phyloP scores from a whole-genome alignment of 1,284 basidiomycete species.

The Papiliotrema flavescens region DNA sequence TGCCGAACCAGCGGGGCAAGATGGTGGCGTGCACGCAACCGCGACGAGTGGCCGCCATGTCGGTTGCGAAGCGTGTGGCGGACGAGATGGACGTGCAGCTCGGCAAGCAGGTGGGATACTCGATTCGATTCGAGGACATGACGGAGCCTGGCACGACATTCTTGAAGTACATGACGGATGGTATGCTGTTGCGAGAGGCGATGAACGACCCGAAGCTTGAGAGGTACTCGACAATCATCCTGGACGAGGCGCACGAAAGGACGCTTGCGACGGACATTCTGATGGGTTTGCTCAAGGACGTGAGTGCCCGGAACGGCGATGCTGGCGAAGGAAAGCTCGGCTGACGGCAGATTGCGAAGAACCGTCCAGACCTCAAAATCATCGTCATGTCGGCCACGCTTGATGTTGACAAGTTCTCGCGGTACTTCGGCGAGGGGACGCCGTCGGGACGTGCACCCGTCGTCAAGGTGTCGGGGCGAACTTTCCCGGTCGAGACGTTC shows the following conservation, averaged over 20 bases:
- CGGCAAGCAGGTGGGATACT: slow-evolving; percentile 93
- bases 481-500: slow-evolving; percentile 91
- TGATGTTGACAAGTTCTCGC: slow-evolving; percentile 94
- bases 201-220: slow-evolving; percentile 91
- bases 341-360: slow-evolving; percentile 62
- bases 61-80: slow-evolving; percentile 95
- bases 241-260: slow-evolving; percentile 98
- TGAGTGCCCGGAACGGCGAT: slow-evolving; percentile 16
- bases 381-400: slow-evolving; percentile 99
- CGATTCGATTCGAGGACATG: slow-evolving; percentile 98
- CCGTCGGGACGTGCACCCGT: slow-evolving; percentile 65
- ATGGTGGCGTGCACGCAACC: slow-evolving; percentile 97
- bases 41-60: slow-evolving; percentile 94
- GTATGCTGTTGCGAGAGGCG: slow-evolving; percentile 94
- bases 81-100: slow-evolving; percentile 67
- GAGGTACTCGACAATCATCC: slow-evolving; percentile 93
- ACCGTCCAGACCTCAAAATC: slow-evolving; percentile 86
- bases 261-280: slow-evolving; percentile 97
- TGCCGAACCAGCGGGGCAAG: slow-evolving; percentile 82
- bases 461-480: slow-evolving; percentile 93
- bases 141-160: slow-evolving; percentile 87
- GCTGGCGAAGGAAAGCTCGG: background rate
- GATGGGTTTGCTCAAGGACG: slow-evolving; percentile 77
- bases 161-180: slow-evolving; percentile 98
- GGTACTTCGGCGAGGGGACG: slow-evolving; percentile 73